Evolutionary conservation across 148 eudicot species (phyloP).

Genomic region (Chenopodium berlandieri): DNA sequence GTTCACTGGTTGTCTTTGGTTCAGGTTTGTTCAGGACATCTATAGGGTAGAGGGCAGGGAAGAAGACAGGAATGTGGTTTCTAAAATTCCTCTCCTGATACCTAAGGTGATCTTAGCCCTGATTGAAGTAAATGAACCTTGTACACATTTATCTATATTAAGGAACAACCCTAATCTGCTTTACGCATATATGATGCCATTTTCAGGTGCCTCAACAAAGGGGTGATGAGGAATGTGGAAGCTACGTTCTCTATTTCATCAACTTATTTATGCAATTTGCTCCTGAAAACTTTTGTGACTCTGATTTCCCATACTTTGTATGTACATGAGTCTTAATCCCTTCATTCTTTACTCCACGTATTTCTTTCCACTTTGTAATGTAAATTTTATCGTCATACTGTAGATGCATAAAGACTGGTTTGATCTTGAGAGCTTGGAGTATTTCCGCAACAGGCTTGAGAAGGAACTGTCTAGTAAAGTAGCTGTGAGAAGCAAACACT

Average conservation of each 20-base stretch:
- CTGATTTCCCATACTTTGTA: conserved; percentile 52
- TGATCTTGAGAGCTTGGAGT: conserved; percentile 36
- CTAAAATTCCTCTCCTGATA: conserved; percentile 50
- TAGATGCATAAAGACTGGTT: conserved; percentile 57
- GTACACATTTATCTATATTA: too few relatives aligned
- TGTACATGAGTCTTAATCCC: conserved; percentile 20
- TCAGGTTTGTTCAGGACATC: conserved; percentile 59
- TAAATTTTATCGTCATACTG: background rate
- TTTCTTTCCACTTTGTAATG: background rate
- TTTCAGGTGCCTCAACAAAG: conserved; percentile 73
- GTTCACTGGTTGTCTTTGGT: conserved; percentile 3
- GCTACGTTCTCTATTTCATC: conserved; percentile 57
- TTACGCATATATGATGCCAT: background rate
- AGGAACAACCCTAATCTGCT: background rate
- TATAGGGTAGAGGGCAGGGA: conserved; percentile 41
- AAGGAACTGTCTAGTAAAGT: conserved; percentile 22
- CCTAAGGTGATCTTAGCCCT: conserved; percentile 46
- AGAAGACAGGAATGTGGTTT: conserved; percentile 28
- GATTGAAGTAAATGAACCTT: background rate
- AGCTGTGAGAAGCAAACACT: background rate
- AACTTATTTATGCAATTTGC: conserved; percentile 43
- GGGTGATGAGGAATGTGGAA: conserved; percentile 46
- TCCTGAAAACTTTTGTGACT: conserved; percentile 41
- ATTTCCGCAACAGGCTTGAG: conserved; percentile 38
- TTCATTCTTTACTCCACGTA: background rate